Evolutionary conservation across 306 rosid genomes (phyloP), one percentile per base, ranked within the genome.

Genomic region (Vigna trinervia): DNA sequence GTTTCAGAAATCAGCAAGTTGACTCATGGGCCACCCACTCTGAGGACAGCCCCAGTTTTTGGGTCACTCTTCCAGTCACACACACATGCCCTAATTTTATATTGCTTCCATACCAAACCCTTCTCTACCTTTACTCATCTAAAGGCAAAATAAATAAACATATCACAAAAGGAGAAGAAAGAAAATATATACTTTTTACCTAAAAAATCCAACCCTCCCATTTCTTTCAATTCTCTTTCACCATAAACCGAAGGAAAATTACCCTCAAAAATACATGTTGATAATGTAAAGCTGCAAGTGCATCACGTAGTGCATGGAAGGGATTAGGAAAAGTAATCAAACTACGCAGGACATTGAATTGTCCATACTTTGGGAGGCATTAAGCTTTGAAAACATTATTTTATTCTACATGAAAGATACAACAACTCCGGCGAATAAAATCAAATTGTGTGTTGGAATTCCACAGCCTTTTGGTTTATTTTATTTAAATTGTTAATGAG

Each of bases 311-410:
- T 70, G 46, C 72, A 62, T 52, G 67, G 10, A 41, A 62, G 46
- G 47, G 65, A 60, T 11, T 38, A 38, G 26, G 23, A 30, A 71
- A 63, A 51, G 68, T n/a, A 53, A 68, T 69, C 28, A 59, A 41
- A 66, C 28, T 63, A 53, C 69, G 59, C 56, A 41, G 75, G 84
- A 68, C 63, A 43, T 52, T 57, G 75, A 75, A 72, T 19, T 79
- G 87, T 85, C 84, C 53, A 65, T 87, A 82, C 86, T 88, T 88
- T 88, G 68, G 22, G 80, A 80, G 80, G 88, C 92, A 88, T 84
- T 48, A 68, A 84, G 34, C 77, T 78, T 82, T 56, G 78, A 82
- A 4, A 74, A 71, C 73, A 77, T 47, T 85, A 72, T 77, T 68
- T 82, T 54, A 80, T 80, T 72, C 71, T 74, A 80, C 80, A 72